These are phyloP conservation scores for Suillus occidentalis DNA, from an alignment of 768 basidiomycete genomes.

Conservation along the genomic window DNA sequence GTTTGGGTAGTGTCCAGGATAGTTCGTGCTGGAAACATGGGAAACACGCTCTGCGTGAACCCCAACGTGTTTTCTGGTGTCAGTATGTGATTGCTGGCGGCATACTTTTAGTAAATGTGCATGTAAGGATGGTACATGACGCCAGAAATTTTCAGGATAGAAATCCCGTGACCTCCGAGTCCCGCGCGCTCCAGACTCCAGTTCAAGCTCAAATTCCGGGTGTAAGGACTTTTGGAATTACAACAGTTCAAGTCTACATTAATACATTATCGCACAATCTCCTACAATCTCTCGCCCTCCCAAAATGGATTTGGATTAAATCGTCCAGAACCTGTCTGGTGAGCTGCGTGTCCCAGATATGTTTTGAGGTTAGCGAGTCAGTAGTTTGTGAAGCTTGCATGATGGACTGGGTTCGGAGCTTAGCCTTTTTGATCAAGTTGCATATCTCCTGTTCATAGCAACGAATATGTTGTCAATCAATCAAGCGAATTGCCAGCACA, in stretches of 20 bases:
- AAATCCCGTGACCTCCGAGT: not conserved
- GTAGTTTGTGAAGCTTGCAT: not conserved
- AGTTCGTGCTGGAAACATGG: conserved; percentile 86
- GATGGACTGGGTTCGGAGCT: not conserved
- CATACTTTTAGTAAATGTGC: not conserved
- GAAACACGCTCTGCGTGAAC: conserved; percentile 70
- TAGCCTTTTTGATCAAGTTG: conserved; percentile 2
- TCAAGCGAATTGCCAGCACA: not conserved
- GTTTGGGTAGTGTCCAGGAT: conserved; percentile 83
- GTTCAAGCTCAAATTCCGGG: too few relatives aligned
- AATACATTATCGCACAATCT: not conserved
- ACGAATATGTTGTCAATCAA: not conserved
- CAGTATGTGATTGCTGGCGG: conserved; percentile 17
- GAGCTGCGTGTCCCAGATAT: conserved; percentile 6
- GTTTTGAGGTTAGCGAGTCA: not conserved
- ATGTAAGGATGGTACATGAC: not conserved
- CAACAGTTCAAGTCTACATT: not conserved
- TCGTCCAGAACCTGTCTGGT: not conserved
- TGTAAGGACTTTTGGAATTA: not conserved
- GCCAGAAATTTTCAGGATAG: not conserved
- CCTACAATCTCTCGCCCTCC: too few relatives aligned
- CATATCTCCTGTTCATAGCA: conserved; percentile 1
- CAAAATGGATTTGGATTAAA: not conserved
- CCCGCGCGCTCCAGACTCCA: too few relatives aligned
- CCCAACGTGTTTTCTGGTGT: conserved; percentile 60